phyloP scores from a whole-genome alignment of 2,329 filamentous ascomycete species.

The Xylariales sp. region DNA sequence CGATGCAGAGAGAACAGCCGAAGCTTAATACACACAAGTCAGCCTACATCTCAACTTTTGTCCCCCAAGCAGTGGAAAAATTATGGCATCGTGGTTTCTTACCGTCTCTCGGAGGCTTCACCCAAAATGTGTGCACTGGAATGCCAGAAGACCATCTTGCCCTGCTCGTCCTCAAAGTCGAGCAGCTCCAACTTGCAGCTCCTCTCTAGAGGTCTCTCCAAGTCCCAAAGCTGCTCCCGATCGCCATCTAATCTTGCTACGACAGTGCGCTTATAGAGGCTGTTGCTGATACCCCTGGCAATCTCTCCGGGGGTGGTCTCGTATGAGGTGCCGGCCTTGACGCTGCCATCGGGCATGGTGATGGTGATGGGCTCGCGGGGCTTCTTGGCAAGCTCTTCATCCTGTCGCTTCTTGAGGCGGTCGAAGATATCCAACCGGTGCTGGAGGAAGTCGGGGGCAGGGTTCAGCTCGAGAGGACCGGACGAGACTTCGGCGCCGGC shows the following conservation, averaged over 20 bases:
- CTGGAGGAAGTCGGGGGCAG: conserved; percentile 71
- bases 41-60: too few relatives aligned
- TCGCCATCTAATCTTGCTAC: conserved; percentile 79
- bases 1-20: conserved; percentile 88
- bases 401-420: conserved; percentile 77
- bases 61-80: too few relatives aligned
- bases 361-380: conserved; percentile 71
- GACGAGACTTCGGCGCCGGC: conserved; percentile 28
- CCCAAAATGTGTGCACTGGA: conserved; percentile 94
- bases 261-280: conserved; percentile 78
- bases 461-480: conserved; percentile 43
- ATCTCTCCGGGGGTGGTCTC: conserved; percentile 84
- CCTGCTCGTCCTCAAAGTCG: conserved; percentile 68
- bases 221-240: conserved; percentile 74
- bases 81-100: too few relatives aligned
- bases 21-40: conserved; percentile 68
- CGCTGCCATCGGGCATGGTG: conserved; percentile 67
- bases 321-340: conserved; percentile 75
- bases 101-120: conserved; percentile 81
- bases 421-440: conserved; percentile 86
- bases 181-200: conserved; percentile 82
- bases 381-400: conserved; percentile 68
- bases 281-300: conserved; percentile 77
- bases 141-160: conserved; percentile 97
- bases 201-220: conserved; percentile 84